Evolutionary conservation across 805 yeast species (phyloP), one percentile per base, ranked within the genome.

Genomic region (Candida montana): DNA sequence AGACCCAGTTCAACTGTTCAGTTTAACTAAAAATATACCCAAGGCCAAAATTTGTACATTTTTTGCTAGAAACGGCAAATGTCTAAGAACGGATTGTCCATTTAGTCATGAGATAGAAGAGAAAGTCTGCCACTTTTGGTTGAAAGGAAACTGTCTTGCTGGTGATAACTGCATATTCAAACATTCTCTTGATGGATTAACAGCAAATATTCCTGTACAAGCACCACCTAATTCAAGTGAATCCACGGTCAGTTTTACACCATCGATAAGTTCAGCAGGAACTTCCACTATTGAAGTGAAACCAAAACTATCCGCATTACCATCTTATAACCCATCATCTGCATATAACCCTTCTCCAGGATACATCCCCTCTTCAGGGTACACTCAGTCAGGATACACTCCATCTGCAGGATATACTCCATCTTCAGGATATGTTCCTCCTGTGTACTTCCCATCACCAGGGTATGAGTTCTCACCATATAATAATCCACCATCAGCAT

Each of bases 91-190:
- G 5, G 75, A 71, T 44, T 72, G 77, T 53, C 61, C 61, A 44
- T 72, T 69, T 42, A 59, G 70, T 39, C 77, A 72, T 50, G 75
- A 72, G 42, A 37, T 70, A 24, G 55, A 67, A 2, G 50, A 59
- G n/a, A 54, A 69, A 19, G 62, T 67, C 8, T 72, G 77, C 43
- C 57, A 72, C 23, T 72, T 65, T 50, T 72, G 77, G 77, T 53
- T 72, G 7, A 65, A 63, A 29, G 71, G 72, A 2, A 53, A 57
- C 10, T 72, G 77, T 46, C 37, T 65, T 6, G 69, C 71, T 7
- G 75, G 74, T 9, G 64, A 61, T 9, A 41, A 44, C 2, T 72
- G 77, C 49, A 50, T 52, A 29, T 72, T 70, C 46, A 51, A 64
- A 35, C 77, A 72, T 45, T 33, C 44, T 5, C 24, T 57, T 16